Percentiles rank a stretch among this genome's conserved stretches.
Evolutionary conservation across 108 stramenopile species (phyloP).

Genomic region (Nitzschia sp.): DNA sequence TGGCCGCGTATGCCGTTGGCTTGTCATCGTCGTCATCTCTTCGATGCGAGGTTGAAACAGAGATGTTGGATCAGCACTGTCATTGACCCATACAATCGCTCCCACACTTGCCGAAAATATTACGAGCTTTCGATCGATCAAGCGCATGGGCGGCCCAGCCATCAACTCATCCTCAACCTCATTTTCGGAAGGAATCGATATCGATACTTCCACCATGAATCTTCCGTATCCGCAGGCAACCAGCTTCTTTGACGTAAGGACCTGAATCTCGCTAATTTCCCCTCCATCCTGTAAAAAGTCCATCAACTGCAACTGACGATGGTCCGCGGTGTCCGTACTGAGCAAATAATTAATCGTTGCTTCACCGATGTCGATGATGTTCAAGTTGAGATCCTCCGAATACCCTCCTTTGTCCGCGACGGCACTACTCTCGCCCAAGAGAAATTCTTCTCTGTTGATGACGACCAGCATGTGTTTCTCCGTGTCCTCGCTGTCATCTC

Average conservation of each 20-base stretch:
- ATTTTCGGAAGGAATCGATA: constrained; percentile 31
- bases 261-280: constrained; percentile 36
- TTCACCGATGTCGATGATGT: constrained; percentile 23
- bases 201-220: constrained; percentile 49
- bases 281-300: constrained; percentile 29
- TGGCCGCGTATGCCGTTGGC: neutral
- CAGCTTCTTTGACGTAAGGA: constrained; percentile 35
- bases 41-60: neutral
- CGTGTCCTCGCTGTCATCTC: constrained; percentile 8
- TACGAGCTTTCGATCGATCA: constrained; percentile 37
- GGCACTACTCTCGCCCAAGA: constrained; percentile 12
- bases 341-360: constrained; percentile 42
- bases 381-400: neutral
- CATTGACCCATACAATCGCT: constrained; percentile 38
- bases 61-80: neutral
- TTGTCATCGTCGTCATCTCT: neutral
- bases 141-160: constrained; percentile 1
- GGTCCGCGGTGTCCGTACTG: constrained; percentile 27
- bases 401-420: neutral
- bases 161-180: constrained; percentile 7
- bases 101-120: constrained; percentile 39
- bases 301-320: constrained; percentile 26
- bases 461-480: constrained; percentile 24
- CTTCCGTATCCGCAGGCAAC: constrained; percentile 57
- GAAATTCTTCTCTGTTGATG: constrained; percentile 40